Percentiles rank a stretch among this genome's conserved stretches.
Conservation (phyloP, 192 early-diverging fungal genomes). For the Entrophospora sp. region DNA sequence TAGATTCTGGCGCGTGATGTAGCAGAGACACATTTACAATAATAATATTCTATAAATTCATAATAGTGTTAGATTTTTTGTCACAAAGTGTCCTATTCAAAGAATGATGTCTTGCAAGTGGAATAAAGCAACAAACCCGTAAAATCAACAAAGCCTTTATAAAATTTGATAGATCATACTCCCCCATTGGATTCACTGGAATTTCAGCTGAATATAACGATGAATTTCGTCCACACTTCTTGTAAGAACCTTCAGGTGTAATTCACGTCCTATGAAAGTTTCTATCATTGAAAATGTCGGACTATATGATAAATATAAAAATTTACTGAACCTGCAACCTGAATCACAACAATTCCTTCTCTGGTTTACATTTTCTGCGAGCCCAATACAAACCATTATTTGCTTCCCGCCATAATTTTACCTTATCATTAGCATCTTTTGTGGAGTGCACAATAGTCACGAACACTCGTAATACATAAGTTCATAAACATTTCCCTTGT, state of each 20-base stretch:
- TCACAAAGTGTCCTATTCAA: too few relatives aligned
- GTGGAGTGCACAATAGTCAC: not conserved
- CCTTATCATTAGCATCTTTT: not conserved
- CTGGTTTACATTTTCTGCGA: not conserved
- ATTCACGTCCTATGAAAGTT: not conserved
- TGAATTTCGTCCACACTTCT: not conserved
- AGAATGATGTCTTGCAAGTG: too few relatives aligned
- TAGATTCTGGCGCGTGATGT: too few relatives aligned
- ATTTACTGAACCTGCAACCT: not conserved
- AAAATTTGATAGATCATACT: not conserved
- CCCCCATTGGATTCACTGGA: not conserved
- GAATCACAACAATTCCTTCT: not conserved
- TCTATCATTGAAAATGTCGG: not conserved
- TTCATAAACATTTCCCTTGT: not conserved
- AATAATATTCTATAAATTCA: too few relatives aligned
- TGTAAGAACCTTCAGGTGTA: not conserved
- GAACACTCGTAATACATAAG: not conserved
- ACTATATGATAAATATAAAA: not conserved
- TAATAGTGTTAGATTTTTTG: too few relatives aligned
- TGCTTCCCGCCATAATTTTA: not conserved
- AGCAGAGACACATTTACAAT: too few relatives aligned
- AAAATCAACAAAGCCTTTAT: too few relatives aligned
- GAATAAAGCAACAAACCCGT: too few relatives aligned
- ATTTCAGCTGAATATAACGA: not conserved
- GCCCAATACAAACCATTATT: not conserved